A percentile compares a stretch with the other conserved stretches of the same genome.
Evolutionary conservation across 805 yeast species (phyloP).

Genomic region (Schizosaccharomyces octosporus): DNA sequence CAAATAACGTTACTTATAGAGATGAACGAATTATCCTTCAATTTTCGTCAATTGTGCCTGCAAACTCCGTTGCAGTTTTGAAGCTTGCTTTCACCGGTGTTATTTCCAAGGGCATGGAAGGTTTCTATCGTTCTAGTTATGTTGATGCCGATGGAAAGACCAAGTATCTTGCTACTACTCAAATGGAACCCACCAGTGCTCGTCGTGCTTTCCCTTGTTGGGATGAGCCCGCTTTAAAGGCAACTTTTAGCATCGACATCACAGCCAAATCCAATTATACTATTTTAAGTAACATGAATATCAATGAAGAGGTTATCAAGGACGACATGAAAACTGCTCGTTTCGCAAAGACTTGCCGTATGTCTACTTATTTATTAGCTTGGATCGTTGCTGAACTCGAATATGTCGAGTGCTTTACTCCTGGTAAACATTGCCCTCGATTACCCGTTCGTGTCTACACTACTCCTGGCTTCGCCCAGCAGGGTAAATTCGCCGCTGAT

Average conservation of each 20-base stretch:
- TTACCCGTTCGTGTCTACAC: constrained; percentile 49
- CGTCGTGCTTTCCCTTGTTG: constrained; percentile 57
- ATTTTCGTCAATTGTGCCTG: constrained; percentile 20
- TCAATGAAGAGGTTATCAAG: constrained; percentile 15
- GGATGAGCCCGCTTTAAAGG: constrained; percentile 50
- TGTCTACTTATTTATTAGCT: constrained; percentile 54
- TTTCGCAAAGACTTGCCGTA: constrained; percentile 41
- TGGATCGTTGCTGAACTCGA: constrained; percentile 45
- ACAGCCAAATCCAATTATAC: constrained; percentile 28
- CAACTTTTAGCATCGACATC: constrained; percentile 34
- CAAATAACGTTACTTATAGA: constrained; percentile 15
- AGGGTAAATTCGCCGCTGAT: constrained; percentile 39
- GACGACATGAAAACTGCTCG: constrained; percentile 22
- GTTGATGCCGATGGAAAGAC: constrained; percentile 28
- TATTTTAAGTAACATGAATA: constrained; percentile 47
- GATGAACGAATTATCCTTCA: constrained; percentile 40
- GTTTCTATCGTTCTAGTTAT: constrained; percentile 49
- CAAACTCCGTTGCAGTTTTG: constrained; percentile 23
- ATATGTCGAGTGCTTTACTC: constrained; percentile 30
- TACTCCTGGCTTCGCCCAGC: constrained; percentile 37
- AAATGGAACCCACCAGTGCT: constrained; percentile 57
- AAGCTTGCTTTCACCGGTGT: constrained; percentile 29
- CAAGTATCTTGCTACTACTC: constrained; percentile 37
- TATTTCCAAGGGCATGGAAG: constrained; percentile 46
- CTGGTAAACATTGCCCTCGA: constrained; percentile 12